These are phyloP conservation scores for Cardamine occulta DNA, from an alignment of 345 rosid species.

Conservation along the genomic window DNA sequence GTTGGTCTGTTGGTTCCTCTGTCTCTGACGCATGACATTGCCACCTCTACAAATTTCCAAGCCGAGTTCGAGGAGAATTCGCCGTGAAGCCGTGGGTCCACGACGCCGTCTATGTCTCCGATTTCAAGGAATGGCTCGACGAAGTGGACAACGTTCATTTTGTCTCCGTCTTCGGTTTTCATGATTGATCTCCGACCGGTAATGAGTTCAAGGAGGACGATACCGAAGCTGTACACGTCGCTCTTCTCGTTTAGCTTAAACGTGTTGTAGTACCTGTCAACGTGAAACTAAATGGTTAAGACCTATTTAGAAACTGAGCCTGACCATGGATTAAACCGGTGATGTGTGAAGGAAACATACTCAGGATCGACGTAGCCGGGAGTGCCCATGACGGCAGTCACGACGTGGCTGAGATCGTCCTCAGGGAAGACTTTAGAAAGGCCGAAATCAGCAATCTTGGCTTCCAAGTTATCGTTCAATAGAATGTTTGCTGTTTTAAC, in stretches of 20 bases:
- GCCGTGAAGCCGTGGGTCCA: slow-evolving; percentile 38
- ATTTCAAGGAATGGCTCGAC: slow-evolving; percentile 41
- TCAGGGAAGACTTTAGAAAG: slow-evolving; percentile 48
- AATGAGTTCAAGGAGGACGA: slow-evolving; percentile 57
- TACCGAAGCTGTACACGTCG: slow-evolving; percentile 62
- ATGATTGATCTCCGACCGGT: slow-evolving; percentile 54
- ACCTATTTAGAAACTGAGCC: too few species aligned
- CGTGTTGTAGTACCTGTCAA: slow-evolving; percentile 45
- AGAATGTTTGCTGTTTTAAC: slow-evolving; percentile 49
- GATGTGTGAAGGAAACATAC: slow-evolving; percentile 29
- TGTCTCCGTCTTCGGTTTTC: slow-evolving; percentile 39
- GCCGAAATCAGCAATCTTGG: slow-evolving; percentile 59
- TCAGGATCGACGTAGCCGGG: slow-evolving; percentile 50
- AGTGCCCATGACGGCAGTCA: slow-evolving; percentile 51
- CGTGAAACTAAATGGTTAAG: background rate
- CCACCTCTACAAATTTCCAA: slow-evolving; percentile 43
- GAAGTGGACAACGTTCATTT: slow-evolving; percentile 44
- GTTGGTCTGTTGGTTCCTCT: slow-evolving; percentile 40
- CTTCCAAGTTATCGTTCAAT: slow-evolving; percentile 49
- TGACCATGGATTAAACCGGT: background rate
- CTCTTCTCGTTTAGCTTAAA: slow-evolving; percentile 55
- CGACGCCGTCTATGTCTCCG: slow-evolving; percentile 41
- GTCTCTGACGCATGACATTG: slow-evolving; percentile 44
- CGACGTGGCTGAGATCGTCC: slow-evolving; percentile 45
- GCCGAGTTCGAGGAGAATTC: slow-evolving; percentile 43